Evolutionary conservation across 331 rosid species (phyloP), one percentile per base, ranked within the genome.

Genomic region (Quercus tomentella): DNA sequence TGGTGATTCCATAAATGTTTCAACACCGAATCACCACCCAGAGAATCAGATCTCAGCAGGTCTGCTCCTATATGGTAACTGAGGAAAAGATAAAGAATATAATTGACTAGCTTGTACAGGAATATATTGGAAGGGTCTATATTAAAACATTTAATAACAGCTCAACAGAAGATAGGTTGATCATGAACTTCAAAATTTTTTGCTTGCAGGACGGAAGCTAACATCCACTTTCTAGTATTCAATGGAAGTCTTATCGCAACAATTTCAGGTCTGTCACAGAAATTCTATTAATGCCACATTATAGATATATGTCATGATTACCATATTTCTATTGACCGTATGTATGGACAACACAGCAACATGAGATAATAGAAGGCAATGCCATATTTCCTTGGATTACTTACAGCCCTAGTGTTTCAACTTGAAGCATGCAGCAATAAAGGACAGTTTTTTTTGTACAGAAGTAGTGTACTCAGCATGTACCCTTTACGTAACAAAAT

Each of bases 1-100:
- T 76, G 97, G 80, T 91, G 99, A 75, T 84, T 91, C 97, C 99
- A 96, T 58, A 96, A 80, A 74, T 86, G 86, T 87, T 93, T 93
- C 83, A 92, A 88, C 73, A 93, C 45, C 9, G 81, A 52, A 43
- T 93, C 98, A 28, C 91, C 89, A 4, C 69, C 95, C 56, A 82
- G 74, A 28, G 94, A 79, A 37, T 91, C 97, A 1, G 91, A 87
- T 70, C 88, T 77, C 75, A 93, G 84, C 66, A 96, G 77, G 58
- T 96, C 95, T 0, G 87, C 76, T 63, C 96, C 97, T 66, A 90
- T 49, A 72, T 91, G 83, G 87, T 23, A 96, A 86, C 98, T 93
- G 91, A 76, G 54, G 52, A 15, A 58, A 70, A 21, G 15, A 35
- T 25, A 51, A 60, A 55, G 43, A 45, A 54, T 5, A 49, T 11